Conservation (phyloP, 169 alveolate genomes). For the Plasmodium reichenowi region DNA sequence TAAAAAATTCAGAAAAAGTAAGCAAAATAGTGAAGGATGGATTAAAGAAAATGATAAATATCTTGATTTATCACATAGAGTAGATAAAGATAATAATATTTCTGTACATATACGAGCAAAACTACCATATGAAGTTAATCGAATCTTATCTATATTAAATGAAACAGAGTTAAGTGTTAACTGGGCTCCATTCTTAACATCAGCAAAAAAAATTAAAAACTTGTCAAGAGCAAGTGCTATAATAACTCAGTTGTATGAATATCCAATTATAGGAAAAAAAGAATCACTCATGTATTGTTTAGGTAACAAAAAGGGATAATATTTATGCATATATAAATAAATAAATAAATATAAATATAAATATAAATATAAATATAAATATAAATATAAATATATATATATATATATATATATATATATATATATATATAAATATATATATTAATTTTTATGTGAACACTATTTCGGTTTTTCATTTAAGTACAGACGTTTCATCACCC, state of each 20-base stretch:
- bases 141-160: constrained; percentile 76
- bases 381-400: background rate
- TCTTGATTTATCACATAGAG: constrained; percentile 80
- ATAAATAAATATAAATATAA: background rate
- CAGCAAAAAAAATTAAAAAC: constrained; percentile 69
- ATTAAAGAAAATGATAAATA: constrained; percentile 72
- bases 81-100: constrained; percentile 78
- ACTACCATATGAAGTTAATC: constrained; percentile 76
- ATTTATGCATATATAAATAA: too few species aligned
- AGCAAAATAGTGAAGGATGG: constrained; percentile 80
- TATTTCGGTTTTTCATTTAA: too few species aligned
- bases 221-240: constrained; percentile 78
- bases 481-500: too few species aligned
- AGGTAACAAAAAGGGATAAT: constrained; percentile 29
- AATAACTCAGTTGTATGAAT: constrained; percentile 80
- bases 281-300: constrained; percentile 80
- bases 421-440: too few species aligned
- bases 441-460: too few species aligned
- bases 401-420: background rate
- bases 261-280: constrained; percentile 81
- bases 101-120: constrained; percentile 81
- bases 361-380: too few species aligned
- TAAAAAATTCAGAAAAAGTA: constrained; percentile 73
- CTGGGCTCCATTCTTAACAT: constrained; percentile 83
- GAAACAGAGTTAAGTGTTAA: constrained; percentile 81